phyloP scores from a whole-genome alignment of 2,329 filamentous ascomycete genomes.

The Alternaria gaisen region DNA sequence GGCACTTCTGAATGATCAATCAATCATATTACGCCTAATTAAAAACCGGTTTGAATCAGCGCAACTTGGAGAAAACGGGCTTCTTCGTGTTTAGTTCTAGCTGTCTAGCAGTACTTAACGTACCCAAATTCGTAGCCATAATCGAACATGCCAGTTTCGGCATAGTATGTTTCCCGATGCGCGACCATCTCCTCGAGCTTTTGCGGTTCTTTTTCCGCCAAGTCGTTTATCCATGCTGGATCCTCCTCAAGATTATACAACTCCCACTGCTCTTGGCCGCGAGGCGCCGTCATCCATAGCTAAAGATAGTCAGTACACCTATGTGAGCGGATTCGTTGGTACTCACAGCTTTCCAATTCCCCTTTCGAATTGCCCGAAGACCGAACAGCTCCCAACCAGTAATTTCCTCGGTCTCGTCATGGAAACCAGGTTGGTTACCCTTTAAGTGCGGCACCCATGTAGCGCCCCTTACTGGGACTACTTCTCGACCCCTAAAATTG shows the following conservation, averaged over 20 bases:
- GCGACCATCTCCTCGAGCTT: not conserved
- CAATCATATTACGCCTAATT: too few relatives aligned
- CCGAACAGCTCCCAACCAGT: not conserved
- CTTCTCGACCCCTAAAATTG: too few relatives aligned
- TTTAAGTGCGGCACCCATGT: too few relatives aligned
- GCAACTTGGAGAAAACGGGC: not conserved
- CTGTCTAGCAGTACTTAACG: not conserved
- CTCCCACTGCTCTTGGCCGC: conserved; percentile 65
- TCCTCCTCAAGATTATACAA: conserved; percentile 64
- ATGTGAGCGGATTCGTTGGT: not conserved
- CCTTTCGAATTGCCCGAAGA: not conserved
- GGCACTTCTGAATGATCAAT: too few relatives aligned
- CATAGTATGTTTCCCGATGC: conserved; percentile 1
- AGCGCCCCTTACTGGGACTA: too few relatives aligned
- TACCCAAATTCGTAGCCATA: not conserved
- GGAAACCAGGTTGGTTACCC: too few relatives aligned
- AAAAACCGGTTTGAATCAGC: too few relatives aligned
- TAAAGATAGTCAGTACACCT: conserved; percentile 34
- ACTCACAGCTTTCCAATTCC: not conserved
- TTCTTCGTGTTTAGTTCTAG: not conserved
- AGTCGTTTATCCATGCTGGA: conserved; percentile 61
- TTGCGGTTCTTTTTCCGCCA: conserved; percentile 27
- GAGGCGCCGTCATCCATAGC: conserved; percentile 64
- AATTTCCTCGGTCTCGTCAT: conserved; percentile 16
- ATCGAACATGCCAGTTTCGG: conserved; percentile 3